Base-by-base conservation (phyloP, 257 asterid genomes). In the Jasminum sambac region DNA sequence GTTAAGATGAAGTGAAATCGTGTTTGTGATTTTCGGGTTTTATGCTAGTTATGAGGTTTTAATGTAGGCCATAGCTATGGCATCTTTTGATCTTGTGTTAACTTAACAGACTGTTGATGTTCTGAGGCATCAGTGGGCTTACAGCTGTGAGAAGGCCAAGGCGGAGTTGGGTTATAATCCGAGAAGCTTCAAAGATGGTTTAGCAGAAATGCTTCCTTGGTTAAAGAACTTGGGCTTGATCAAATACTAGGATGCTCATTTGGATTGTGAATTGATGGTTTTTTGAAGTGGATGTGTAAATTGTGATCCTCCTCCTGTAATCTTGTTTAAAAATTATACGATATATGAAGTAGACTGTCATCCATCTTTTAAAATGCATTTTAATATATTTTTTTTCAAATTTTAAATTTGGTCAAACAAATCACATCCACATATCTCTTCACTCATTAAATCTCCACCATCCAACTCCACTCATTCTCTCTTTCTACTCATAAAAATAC, bases 81-180 rank as follows among this genome's bases (percentile, higher is more conserved):
- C 65, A 50, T 70, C 68, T 75, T 57, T 71, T 70, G 38, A 16
- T 68, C 25, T 66, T 6, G 46, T 61, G 37, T 48, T 71, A 30
- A 30, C 36, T 30, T 80, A 71, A 76, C 91, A 92, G 98, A 81
- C 84, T 5, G 97, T 82, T 39, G 34, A 72, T 0, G 85, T 88
- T 63, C 87, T 93, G 17, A 73, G 90, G 71, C 96, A 87, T 80
- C 92, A 87, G 68, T 93, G 97, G 97, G 96, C 96, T 24, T 93
- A 88, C 82, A 80, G 76, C 12, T 93, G 92, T 68, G 92, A 86
- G 59, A 93, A 93, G 88, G 97, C 98, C 11, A 90, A 83, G 78
- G 64, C 57, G 62, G 97, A 90, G 84, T 82, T 89, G 85, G 95
- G 78, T 68, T 93, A 93, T 74, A 68, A 80, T 40, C 96, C 98